phyloP scores from a whole-genome alignment of 2,329 filamentous ascomycete species.

The Macrophomina pseudophaseolina region DNA sequence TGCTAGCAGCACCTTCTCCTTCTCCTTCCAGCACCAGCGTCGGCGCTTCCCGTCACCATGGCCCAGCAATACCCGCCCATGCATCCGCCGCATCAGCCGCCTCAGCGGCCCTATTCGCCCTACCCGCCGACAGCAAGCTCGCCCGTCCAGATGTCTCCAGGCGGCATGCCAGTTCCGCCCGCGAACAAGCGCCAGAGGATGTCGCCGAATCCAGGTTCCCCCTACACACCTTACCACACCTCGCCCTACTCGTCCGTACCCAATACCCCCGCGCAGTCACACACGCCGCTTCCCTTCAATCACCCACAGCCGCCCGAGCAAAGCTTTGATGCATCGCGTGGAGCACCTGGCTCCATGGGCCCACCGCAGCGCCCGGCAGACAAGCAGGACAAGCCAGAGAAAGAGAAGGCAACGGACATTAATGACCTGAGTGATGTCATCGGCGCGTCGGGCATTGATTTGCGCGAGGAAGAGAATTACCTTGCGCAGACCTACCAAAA shows the following conservation, averaged over 20 bases:
- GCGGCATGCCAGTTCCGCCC: slow-evolving; percentile 66
- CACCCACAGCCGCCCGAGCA: slow-evolving; percentile 51
- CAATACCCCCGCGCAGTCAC: slow-evolving; percentile 37
- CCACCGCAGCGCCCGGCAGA: slow-evolving; percentile 65
- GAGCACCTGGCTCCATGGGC: slow-evolving; percentile 59
- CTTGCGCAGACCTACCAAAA: slow-evolving; percentile 70
- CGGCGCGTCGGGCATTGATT: slow-evolving; percentile 82
- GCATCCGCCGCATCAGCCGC: slow-evolving; percentile 44
- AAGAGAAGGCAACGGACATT: slow-evolving; percentile 63
- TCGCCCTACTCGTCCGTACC: slow-evolving; percentile 48
- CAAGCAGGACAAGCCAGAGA: slow-evolving; percentile 61
- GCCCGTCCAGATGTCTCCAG: slow-evolving; percentile 50
- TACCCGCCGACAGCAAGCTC: slow-evolving; percentile 40
- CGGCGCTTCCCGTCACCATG: slow-evolving; percentile 18
- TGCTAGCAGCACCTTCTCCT: slow-evolving; percentile 10
- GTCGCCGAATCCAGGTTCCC: slow-evolving; percentile 38
- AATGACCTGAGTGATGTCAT: slow-evolving; percentile 86
- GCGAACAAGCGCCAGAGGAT: slow-evolving; percentile 66
- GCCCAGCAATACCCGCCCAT: slow-evolving; percentile 37
- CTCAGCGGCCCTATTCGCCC: slow-evolving; percentile 66
- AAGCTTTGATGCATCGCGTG: slow-evolving; percentile 28
- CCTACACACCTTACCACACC: slow-evolving; percentile 58
- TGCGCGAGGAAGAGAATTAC: slow-evolving; percentile 84
- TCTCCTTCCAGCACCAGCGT: slow-evolving; percentile 7
- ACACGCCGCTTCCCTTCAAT: slow-evolving; percentile 51